Base-by-base conservation (phyloP, 257 asterid genomes). In the Solanum megistacrolobum region DNA sequence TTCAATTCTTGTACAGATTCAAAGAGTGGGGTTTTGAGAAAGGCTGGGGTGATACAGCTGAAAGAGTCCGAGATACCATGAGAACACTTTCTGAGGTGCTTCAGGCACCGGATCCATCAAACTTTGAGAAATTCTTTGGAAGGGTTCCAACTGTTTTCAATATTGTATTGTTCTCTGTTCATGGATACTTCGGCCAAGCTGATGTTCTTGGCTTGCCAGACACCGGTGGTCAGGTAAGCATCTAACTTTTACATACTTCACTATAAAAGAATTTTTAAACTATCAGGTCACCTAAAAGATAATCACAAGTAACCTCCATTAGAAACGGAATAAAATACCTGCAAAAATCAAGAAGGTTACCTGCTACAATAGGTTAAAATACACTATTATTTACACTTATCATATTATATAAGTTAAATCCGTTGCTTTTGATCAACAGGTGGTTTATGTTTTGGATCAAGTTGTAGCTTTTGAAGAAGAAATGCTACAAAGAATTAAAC, bases 141-240 rank as follows among this genome's bases (percentile, higher is more conserved):
- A 93, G 94, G 93, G 96, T 96, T 88, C 98, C 99, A 12, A 88
- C 87, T 66, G 89, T 96, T 79, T 96, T 94, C 89, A 95, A 94
- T 27, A 92, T 96, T 46, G 98, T 96, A 16, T 91, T 96, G 7
- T 94, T 96, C 85, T 95, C 98, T 35, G 92, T 94, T 16, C 99
- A 95, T 35, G 99, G 98, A 79, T 96, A 94, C 91, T 94, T 96
- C 88, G 99, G 99, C 60, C 98, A 96, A 89, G 90, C 95, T 1
- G 93, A 94, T 84, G 99, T 96, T 69, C 98, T 96, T 84, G 98
- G 99, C 86, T 90, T 96, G 91, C 99, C 99, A 12, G 99, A 96
- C 92, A 96, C 98, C 7, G 98, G 99, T 74, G 99, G 98, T 16
- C 99, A 96, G 98, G 99, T 96, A 83, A 16, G 85, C 29, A 48